Percentiles rank a stretch among this genome's conserved stretches.
phyloP scores from a whole-genome alignment of 163 green algal genomes.

The Coccomyxa subellipsoidea region DNA sequence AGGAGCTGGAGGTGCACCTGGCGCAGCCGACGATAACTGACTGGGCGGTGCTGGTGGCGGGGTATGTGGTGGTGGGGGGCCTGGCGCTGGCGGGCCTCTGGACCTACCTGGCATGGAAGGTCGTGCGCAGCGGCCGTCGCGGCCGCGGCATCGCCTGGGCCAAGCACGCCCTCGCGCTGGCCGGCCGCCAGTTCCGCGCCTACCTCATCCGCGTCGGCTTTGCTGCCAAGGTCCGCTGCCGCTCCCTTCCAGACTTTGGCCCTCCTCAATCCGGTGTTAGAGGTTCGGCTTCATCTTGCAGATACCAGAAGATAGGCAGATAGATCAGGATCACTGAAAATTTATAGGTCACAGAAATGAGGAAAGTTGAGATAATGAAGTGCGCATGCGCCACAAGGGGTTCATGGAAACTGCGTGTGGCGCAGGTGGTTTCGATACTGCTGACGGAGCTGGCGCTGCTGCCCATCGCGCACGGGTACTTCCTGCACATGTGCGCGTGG shows the following conservation, averaged over 20 bases:
- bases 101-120: conserved; percentile 16
- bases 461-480: conserved; percentile 49
- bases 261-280: too few relatives aligned
- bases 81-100: conserved; percentile 5
- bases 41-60: conserved; percentile 1
- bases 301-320: too few relatives aligned
- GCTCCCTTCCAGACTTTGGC: too few relatives aligned
- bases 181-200: neutral
- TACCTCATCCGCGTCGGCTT: neutral
- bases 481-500: conserved; percentile 56
- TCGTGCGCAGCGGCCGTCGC: neutral
- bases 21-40: neutral
- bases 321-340: too few relatives aligned
- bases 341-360: too few relatives aligned
- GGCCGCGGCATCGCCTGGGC: neutral
- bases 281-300: too few relatives aligned
- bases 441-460: conserved; percentile 19
- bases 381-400: neutral
- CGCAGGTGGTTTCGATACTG: conserved; percentile 20
- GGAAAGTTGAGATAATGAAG: too few relatives aligned
- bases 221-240: neutral
- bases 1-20: neutral
- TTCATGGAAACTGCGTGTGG: neutral
- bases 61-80: neutral
- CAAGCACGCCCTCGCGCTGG: neutral